phyloP scores from a whole-genome alignment of 495 filamentous ascomycete genomes.

The Staphylotrichum longicolle region DNA sequence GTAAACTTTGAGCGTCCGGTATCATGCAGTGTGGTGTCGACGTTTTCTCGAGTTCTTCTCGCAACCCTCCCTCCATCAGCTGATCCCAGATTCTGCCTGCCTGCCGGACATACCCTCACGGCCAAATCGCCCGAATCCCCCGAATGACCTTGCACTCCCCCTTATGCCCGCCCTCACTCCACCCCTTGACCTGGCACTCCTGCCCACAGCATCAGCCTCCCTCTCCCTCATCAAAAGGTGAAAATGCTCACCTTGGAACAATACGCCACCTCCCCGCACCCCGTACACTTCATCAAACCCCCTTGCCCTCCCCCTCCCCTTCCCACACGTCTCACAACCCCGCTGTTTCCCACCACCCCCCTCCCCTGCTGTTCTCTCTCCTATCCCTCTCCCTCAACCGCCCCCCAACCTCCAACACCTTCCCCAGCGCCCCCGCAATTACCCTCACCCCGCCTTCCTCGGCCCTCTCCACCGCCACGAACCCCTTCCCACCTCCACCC shows the following conservation, averaged over 20 bases:
- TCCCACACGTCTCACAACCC: conserved; percentile 41
- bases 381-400: conserved; percentile 23
- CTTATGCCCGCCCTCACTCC: conserved; percentile 45
- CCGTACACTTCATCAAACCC: conserved; percentile 40
- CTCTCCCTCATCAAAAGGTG: not conserved
- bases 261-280: conserved; percentile 42
- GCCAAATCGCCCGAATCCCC: conserved; percentile 40
- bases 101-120: conserved; percentile 1
- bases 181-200: conserved; percentile 44
- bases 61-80: too few species aligned
- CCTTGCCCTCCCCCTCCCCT: conserved; percentile 12
- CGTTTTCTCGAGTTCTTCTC: too few species aligned
- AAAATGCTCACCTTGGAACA: conserved; percentile 40
- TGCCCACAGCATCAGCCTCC: conserved; percentile 19
- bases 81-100: too few species aligned
- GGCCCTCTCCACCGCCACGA: conserved; percentile 33
- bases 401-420: conserved; percentile 33
- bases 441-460: conserved; percentile 28
- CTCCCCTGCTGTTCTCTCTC: conserved; percentile 10
- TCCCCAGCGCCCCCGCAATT: conserved; percentile 32
- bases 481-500: conserved; percentile 20
- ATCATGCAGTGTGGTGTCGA: too few species aligned
- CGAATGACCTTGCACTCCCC: conserved; percentile 43
- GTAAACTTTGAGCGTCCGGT: too few species aligned
- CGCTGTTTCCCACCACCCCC: conserved; percentile 21